Evolutionary conservation across 768 basidiomycete genomes (phyloP), one percentile per base, ranked within the genome.

Genomic region (Leccinum ochraceum): DNA sequence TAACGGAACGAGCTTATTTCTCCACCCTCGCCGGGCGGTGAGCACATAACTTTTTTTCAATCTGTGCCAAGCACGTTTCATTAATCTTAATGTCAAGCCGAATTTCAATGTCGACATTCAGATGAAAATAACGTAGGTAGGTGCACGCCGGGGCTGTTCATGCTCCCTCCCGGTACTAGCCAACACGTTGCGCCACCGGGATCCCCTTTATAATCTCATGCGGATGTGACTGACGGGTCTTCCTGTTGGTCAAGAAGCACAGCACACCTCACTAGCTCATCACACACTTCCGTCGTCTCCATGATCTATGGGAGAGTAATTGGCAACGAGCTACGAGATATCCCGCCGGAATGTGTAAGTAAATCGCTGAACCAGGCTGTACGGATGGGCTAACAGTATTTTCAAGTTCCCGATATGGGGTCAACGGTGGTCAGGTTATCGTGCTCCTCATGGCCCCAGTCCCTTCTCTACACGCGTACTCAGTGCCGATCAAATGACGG

Each of bases 381-480:
- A 13, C 52, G 30, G 30, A 28, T 42, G 50, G 49, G 51, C 60
- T 71, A 48, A 69, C 57, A 36, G 37, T 36, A 16, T 36, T 42
- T 52, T 28, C 54, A 66, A 73, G 72, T 61, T 75, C 34, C 68
- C 71, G 16, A 59, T 73, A 58, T 75, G 74, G 74, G 74, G 74
- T 60, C 70, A 72, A 56, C 68, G 72, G 34, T 73, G 72, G 72
- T 57, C 66, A 32, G 56, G 62, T 16, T 61, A 68, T 57, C 65
- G 61, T 62, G 46, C 44, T 57, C 66, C 72, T 53, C 62, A 54
- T 37, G 68, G 72, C 16, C 69, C 72, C 32, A 74, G 72, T 37
- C 50, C 63, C 22, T 73, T 71, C 54, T 69, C 63, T 34, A 67
- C 58, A 3, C 67, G 64, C 54, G 30, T 62, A 58, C 63, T 71